phyloP scores from a whole-genome alignment of 2,329 filamentous ascomycete species.

The Periconia sp. region DNA sequence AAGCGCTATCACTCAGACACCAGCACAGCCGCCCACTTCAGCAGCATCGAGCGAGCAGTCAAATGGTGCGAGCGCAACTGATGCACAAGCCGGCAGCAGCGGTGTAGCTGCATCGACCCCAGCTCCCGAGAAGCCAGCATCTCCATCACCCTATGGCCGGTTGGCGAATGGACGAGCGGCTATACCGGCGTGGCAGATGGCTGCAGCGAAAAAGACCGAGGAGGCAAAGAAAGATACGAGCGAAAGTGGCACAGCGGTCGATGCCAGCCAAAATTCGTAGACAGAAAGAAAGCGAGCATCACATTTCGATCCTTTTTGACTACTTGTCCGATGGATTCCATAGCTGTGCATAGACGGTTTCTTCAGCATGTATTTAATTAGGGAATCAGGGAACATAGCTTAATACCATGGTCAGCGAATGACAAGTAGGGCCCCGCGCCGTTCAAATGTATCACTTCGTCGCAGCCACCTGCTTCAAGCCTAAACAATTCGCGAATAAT shows the following conservation, averaged over 20 bases:
- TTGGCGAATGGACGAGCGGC: constrained; percentile 47
- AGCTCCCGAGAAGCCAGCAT: constrained; percentile 35
- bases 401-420: no score
- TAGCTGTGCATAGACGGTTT: no score
- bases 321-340: no score
- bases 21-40: constrained; percentile 12
- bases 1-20: constrained; percentile 24
- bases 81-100: constrained; percentile 29
- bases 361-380: constrained; percentile 7
- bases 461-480: no score
- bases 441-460: no score
- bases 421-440: no score
- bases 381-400: no score
- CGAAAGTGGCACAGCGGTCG: constrained; percentile 44
- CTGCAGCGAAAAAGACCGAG: constrained; percentile 55
- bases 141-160: constrained; percentile 37
- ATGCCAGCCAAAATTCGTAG: constrained; percentile 38
- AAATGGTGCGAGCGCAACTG: constrained; percentile 18
- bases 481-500: no score
- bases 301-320: no score
- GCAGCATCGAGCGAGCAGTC: constrained; percentile 28
- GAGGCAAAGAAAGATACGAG: constrained; percentile 51
- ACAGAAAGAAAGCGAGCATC: no score
- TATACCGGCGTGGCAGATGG: constrained; percentile 62
- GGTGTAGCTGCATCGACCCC: constrained; percentile 25